phyloP scores from a whole-genome alignment of 2,329 filamentous ascomycete species.

The Aspergillus piperis region DNA sequence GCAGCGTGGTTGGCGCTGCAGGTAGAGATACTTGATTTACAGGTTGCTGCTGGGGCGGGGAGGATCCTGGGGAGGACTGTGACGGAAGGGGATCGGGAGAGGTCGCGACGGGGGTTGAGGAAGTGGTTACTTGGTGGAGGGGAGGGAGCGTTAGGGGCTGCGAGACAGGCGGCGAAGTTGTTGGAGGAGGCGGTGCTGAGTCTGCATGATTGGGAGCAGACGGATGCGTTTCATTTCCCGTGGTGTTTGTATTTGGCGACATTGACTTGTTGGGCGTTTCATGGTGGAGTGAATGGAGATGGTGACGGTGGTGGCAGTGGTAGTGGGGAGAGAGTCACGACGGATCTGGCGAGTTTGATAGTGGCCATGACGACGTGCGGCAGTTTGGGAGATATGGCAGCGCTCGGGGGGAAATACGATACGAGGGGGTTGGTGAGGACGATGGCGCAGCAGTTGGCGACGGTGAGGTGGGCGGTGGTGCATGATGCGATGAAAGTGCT shows the following conservation, averaged over 20 bases:
- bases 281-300: slow-evolving; percentile 51
- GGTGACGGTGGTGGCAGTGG: neutral
- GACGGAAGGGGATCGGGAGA: slow-evolving; percentile 53
- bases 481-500: slow-evolving; percentile 63
- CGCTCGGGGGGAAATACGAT: slow-evolving; percentile 47
- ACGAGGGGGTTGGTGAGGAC: slow-evolving; percentile 57
- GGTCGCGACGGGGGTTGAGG: slow-evolving; percentile 39
- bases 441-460: slow-evolving; percentile 58
- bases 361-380: slow-evolving; percentile 38
- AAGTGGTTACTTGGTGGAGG: slow-evolving; percentile 23
- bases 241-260: slow-evolving; percentile 65
- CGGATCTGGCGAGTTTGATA: slow-evolving; percentile 35
- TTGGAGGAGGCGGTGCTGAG: slow-evolving; percentile 53
- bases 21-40: slow-evolving; percentile 62
- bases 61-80: slow-evolving; percentile 60
- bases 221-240: slow-evolving; percentile 61
- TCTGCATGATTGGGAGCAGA: slow-evolving; percentile 54
- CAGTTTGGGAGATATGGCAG: slow-evolving; percentile 38
- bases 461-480: slow-evolving; percentile 63
- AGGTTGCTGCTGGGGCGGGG: slow-evolving; percentile 62
- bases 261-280: slow-evolving; percentile 60
- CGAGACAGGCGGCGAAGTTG: slow-evolving; percentile 57
- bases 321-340: slow-evolving; percentile 36
- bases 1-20: slow-evolving; percentile 59
- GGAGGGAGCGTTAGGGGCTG: slow-evolving; percentile 12